A percentile compares a stretch with the other conserved stretches of the same genome.
phyloP scores from a whole-genome alignment of 1,139 yeast species.

The Scheffersomyces quercinus region DNA sequence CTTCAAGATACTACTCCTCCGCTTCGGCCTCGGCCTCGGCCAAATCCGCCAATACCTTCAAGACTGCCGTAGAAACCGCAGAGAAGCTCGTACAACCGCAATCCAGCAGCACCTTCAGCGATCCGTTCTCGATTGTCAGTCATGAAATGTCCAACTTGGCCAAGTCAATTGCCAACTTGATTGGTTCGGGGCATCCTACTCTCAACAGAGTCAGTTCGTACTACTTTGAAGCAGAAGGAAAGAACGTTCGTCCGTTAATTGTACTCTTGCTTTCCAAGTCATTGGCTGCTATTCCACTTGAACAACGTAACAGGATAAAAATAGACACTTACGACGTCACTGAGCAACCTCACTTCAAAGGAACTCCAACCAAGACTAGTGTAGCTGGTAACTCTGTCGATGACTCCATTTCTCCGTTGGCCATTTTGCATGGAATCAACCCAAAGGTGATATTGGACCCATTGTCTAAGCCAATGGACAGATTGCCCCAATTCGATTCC shows the following conservation, averaged over 20 bases:
- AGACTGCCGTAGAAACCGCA: conserved; percentile 73
- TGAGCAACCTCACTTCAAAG: conserved; percentile 58
- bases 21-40: conserved; percentile 1
- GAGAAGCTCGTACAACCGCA: conserved; percentile 79
- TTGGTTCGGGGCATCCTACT: conserved; percentile 94
- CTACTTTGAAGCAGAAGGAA: conserved; percentile 95
- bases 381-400: conserved; percentile 57
- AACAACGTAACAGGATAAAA: conserved; percentile 60
- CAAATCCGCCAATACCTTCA: conserved; percentile 23
- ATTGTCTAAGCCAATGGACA: conserved; percentile 75
- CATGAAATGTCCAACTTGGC: conserved; percentile 93
- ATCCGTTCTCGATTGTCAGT: conserved; percentile 91
- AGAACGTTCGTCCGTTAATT: conserved; percentile 88
- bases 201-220: conserved; percentile 87
- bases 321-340: conserved; percentile 66
- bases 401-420: conserved; percentile 74
- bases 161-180: conserved; percentile 76
- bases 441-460: conserved; percentile 82
- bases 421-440: conserved; percentile 83
- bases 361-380: conserved; percentile 48
- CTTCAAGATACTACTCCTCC: not conserved
- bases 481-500: conserved; percentile 61
- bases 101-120: conserved; percentile 50
- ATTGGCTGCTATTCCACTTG: conserved; percentile 71
- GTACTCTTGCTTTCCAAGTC: conserved; percentile 85